Evolutionary conservation across 225 moss, liverwort and hornwort species (phyloP), one percentile per base, ranked within the genome.

Genomic region (Physcomitrium patens): DNA sequence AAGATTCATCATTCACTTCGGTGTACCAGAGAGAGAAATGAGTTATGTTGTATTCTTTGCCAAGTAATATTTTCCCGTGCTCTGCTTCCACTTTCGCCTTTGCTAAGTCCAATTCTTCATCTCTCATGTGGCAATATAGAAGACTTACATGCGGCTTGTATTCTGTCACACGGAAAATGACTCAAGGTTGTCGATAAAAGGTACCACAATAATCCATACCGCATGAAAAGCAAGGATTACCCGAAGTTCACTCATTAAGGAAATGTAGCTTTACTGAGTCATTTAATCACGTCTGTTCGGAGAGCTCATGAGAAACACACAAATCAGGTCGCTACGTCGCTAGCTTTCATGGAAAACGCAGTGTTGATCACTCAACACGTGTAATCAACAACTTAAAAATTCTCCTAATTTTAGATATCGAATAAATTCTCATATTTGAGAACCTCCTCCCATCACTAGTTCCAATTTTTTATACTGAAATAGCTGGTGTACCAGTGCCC

Each of bases 101-200:
- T 1, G 89, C 93, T 19, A 65, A 64, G 31, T 87, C 68, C 84
- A 87, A 77, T 11, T 89, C 90, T 71, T 91, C 92, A 45, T 91
- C 90, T 13, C 84, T 80, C 86, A 90, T 46, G 78, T 89, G 78
- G 11, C 86, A 83, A 67, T 97, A 93, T 10, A 97, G 61, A 66
- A 97, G 83, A 78, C 97, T 97, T 81, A 97, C 53, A 56, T 97
- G 97, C 54, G 97, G 97, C 83, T 86, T 90, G 79, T 89, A 97
- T 19, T 69, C 92, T 96, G 91, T 19, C 78, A 75, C 56, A 78
- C 9, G 3, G 15, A 18, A 22, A 55, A 31, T 0, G 11, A 12
- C 13, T 1, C 8, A 47, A 43, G 59, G 59, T 37, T 59, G 12
- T 44, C 12, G 14, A 49, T 20, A 1, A 52, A 59, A 24, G 23